Conservation (phyloP, 768 basidiomycete genomes). For the Obba rivulosa region DNA sequence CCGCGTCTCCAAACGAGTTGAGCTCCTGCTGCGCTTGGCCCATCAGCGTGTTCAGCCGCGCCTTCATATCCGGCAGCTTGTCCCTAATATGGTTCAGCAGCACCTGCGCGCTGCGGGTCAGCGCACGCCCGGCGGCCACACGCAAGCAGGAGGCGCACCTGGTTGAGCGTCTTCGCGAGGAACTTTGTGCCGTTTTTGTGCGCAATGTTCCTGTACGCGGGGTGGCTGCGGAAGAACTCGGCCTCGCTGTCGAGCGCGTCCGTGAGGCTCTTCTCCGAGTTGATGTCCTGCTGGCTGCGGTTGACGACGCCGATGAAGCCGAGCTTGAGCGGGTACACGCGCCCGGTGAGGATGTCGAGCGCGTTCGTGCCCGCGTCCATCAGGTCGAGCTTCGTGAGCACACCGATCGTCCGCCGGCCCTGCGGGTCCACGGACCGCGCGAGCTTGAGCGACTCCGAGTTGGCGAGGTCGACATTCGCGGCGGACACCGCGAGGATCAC, state of each 20-base stretch:
- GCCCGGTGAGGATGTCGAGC: slow-evolving; percentile 90
- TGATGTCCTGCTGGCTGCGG: slow-evolving; percentile 97
- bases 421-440: slow-evolving; percentile 95
- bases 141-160: slow-evolving; percentile 43
- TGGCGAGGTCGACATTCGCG: slow-evolving; percentile 97
- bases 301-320: slow-evolving; percentile 99
- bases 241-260: slow-evolving; percentile 82
- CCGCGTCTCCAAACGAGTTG: slow-evolving; percentile 91
- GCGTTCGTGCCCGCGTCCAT: slow-evolving; percentile 99
- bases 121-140: background rate
- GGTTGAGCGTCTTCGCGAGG: slow-evolving; percentile 88
- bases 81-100: slow-evolving; percentile 97
- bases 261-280: slow-evolving; percentile 73
- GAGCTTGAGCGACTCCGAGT: slow-evolving; percentile 95
- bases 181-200: slow-evolving; percentile 98
- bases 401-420: slow-evolving; percentile 93
- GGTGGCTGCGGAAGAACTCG: slow-evolving; percentile 88
- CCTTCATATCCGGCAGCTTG: slow-evolving; percentile 99
- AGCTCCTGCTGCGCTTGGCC: slow-evolving; percentile 99
- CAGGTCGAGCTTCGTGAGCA: slow-evolving; percentile 94
- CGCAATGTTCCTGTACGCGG: slow-evolving; percentile 91
- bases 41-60: slow-evolving; percentile 94
- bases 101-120: slow-evolving; percentile 43
- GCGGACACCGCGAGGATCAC: slow-evolving; percentile 96
- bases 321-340: slow-evolving; percentile 95